phyloP scores from a whole-genome alignment of 2,329 filamentous ascomycete genomes.

The Exophiala oligosperma region DNA sequence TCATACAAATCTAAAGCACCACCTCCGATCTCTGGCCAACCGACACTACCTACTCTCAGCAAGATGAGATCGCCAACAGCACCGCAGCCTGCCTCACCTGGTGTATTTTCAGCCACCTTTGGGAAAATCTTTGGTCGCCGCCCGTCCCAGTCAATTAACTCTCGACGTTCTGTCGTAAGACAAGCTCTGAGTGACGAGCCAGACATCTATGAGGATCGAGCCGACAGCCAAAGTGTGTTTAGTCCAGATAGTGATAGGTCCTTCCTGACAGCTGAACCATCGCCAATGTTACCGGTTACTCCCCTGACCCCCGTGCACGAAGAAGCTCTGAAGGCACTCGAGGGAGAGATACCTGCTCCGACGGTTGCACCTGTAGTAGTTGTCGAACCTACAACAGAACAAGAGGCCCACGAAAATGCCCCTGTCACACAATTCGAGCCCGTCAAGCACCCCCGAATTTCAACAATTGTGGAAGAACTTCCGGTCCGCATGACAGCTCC shows the following conservation, averaged over 20 bases:
- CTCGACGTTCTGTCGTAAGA: conserved; percentile 17
- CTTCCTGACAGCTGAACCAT: conserved; percentile 19
- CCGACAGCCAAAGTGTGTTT: conserved; percentile 4
- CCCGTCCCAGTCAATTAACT: conserved; percentile 21
- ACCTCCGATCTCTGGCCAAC: conserved; percentile 21
- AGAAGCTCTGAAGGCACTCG: conserved; percentile 19
- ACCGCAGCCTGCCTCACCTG: conserved; percentile 20
- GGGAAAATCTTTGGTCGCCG: conserved; percentile 25
- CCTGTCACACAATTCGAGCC: background rate
- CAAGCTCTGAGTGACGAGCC: conserved; percentile 26
- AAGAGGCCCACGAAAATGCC: background rate
- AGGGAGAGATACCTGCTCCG: conserved; percentile 7
- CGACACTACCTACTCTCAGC: background rate
- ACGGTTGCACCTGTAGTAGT: conserved; percentile 9
- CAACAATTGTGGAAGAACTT: background rate
- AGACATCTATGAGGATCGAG: conserved; percentile 10
- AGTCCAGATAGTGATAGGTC: conserved; percentile 17
- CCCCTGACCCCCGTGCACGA: conserved; percentile 15
- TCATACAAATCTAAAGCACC: conserved; percentile 27
- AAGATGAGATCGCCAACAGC: conserved; percentile 10
- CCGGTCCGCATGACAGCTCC: background rate
- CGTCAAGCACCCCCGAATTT: background rate
- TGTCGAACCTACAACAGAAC: conserved; percentile 11
- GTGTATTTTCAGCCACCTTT: conserved; percentile 15
- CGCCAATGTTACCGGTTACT: conserved; percentile 7